Conservation (phyloP, 352 stramenopile species). For the Phytopythium montanum region DNA sequence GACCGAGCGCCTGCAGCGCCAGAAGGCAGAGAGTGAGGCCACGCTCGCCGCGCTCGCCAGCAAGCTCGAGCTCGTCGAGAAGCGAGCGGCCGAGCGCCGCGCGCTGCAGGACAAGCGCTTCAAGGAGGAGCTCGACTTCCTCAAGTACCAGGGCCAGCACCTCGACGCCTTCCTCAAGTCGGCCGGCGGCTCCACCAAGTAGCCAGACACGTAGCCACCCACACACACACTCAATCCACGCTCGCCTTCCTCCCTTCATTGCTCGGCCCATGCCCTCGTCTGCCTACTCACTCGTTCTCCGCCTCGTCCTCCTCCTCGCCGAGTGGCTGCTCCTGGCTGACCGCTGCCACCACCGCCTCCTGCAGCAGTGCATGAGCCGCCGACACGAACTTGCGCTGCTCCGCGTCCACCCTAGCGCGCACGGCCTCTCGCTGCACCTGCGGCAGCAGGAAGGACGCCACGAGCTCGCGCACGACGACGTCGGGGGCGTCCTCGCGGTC, state of each 20-base stretch:
- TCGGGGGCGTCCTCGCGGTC: constrained; percentile 41
- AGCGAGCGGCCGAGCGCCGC: constrained; percentile 83
- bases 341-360: constrained; percentile 26
- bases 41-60: constrained; percentile 89
- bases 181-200: constrained; percentile 36
- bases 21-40: constrained; percentile 74
- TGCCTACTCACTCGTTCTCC: constrained; percentile 1
- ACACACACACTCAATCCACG: too few relatives aligned
- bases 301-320: neutral
- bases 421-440: constrained; percentile 69
- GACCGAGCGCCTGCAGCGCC: constrained; percentile 38
- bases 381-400: constrained; percentile 67
- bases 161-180: constrained; percentile 94
- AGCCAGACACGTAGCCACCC: neutral
- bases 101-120: constrained; percentile 91
- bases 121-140: constrained; percentile 93
- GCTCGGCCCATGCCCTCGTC: neutral
- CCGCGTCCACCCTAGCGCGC: constrained; percentile 43
- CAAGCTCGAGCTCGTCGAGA: constrained; percentile 93
- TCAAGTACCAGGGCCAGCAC: constrained; percentile 95
- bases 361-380: constrained; percentile 57
- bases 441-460: constrained; percentile 78
- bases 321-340: neutral
- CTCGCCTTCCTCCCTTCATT: too few relatives aligned
- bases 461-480: constrained; percentile 68